Base-by-base conservation (phyloP, 768 basidiomycete genomes). In the Mycena albidolilacea region DNA sequence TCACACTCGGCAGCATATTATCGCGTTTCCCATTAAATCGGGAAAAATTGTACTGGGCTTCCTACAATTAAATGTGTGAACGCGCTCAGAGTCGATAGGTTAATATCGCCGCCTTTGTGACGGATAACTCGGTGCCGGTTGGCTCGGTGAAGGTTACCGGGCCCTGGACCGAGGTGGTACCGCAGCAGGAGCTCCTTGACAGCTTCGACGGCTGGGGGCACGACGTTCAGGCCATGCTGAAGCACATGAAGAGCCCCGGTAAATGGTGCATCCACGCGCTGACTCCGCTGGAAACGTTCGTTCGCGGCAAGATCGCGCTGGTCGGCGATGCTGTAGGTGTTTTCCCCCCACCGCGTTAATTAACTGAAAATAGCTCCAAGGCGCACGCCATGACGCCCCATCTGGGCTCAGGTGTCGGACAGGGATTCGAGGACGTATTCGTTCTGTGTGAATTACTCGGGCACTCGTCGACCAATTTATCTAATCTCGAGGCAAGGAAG, bases 361-460 rank as follows among this genome's bases (percentile, higher is more conserved):
- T 23, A 61, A 50, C 37, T 17, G 64, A 60, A 66, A 55, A 55
- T 17, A 17, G 44, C 23, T 52, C n/a, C 68, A n/a, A 87, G 87
- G 90, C 90, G 10, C 90, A 91, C 75, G 89, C 81, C 0, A 90
- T 90, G 90, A 75, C 85, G 43, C 90, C 91, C 0, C 89, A 91
- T 78, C 80, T 91, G 11, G 90, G 89, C 3, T 85, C 89, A 0
- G 90, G 90, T 1, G 88, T 87, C 9, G 88, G 90, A 9, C 90
- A 91, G 80, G 90, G 88, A 2, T 84, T 91, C 38, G 90, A 91
- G 75, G 90, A 91, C 71, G 86, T 85, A 0, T 84, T 85, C 57
- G 77, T 87, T 6, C 79, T 91, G 5, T 84, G 83, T 48, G 80
- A 83, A 12, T 79, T 91, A 15, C 85, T 91, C 17, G 76, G 78